Evolutionary conservation across 2,329 filamentous ascomycete genomes (phyloP), one percentile per base, ranked within the genome.

Genomic region (Ceratocystiopsis minuta): DNA sequence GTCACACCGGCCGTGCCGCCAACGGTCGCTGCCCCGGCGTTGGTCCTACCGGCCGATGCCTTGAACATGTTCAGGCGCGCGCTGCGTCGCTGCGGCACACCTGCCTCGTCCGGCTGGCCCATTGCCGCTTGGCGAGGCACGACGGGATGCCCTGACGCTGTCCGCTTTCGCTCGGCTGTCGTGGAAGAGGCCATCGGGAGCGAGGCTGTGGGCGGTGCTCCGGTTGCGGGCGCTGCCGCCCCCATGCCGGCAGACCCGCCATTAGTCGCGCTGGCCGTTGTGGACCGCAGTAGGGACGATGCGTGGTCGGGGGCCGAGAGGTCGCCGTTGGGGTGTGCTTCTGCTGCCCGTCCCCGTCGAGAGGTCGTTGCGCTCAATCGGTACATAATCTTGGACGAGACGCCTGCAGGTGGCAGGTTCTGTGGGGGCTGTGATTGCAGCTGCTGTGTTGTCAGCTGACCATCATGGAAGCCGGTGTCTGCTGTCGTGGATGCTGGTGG

Each of bases 141-240:
- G 39, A 71, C 72, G 14, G 70, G 71, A 50, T 93, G 84, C 4
- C 88, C 88, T 35, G 88, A 94, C n/a, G 93, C 73, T 1, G 86
- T 95, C 50, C 88, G 76, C 62, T 95, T 96, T 56, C 86, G 75
- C 46, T 87, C 82, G 14, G 67, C 60, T 4, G 62, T 65, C 16
- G 67, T 57, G 15, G 57, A 47, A 47, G 64, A 50, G 9, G 24
- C 24, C 24, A 28, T 28, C 24, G 24, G 24, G 48, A 60, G 42
- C 37, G 47, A 54, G 16, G 63, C 53, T 43, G 63, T 15, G 15
- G 35, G 24, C 11, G 42, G 15, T 12, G 34, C n/a, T 13, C 34
- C 16, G 6, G 36, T 24, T 24, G 41, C 16, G 3, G 36, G 16
- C 13, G 20, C 16, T 2, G 41, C 15, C 12, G 37, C 40, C 3